phyloP scores from a whole-genome alignment of 176 grass and related monocot species.

The Musa acuminata region DNA sequence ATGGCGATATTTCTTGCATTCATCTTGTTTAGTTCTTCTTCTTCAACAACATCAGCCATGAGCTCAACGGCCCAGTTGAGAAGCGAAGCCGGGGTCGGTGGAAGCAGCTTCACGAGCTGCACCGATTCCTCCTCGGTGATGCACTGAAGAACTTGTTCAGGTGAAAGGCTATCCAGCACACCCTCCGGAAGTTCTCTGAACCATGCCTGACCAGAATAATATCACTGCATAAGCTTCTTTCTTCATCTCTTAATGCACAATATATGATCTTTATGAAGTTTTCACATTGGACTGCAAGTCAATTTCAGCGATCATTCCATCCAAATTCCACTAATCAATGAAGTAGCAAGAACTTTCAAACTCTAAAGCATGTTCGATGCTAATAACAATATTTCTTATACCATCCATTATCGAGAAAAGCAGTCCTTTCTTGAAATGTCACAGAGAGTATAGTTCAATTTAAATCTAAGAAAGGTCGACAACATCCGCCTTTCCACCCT shows the following conservation, averaged over 20 bases:
- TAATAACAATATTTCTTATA: too few species aligned
- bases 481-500: too few species aligned
- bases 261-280: background rate
- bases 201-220: slow-evolving; percentile 45
- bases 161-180: slow-evolving; percentile 67
- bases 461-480: too few species aligned
- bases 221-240: background rate
- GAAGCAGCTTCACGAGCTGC: slow-evolving; percentile 50
- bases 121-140: slow-evolving; percentile 78
- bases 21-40: slow-evolving; percentile 90
- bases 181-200: slow-evolving; percentile 94
- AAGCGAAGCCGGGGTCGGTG: slow-evolving; percentile 54
- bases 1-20: slow-evolving; percentile 93
- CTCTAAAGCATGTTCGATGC: too few species aligned
- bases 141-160: slow-evolving; percentile 70
- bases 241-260: background rate
- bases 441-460: too few species aligned
- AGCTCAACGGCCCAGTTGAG: slow-evolving; percentile 81
- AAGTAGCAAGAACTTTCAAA: background rate
- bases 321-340: background rate
- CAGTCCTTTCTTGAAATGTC: too few species aligned
- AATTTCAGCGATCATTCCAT: background rate
- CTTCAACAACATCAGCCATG: slow-evolving; percentile 85
- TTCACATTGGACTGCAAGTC: background rate
- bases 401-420: too few species aligned